Base-by-base conservation (phyloP, 352 stramenopile species). In the Aphanomyces astaci region DNA sequence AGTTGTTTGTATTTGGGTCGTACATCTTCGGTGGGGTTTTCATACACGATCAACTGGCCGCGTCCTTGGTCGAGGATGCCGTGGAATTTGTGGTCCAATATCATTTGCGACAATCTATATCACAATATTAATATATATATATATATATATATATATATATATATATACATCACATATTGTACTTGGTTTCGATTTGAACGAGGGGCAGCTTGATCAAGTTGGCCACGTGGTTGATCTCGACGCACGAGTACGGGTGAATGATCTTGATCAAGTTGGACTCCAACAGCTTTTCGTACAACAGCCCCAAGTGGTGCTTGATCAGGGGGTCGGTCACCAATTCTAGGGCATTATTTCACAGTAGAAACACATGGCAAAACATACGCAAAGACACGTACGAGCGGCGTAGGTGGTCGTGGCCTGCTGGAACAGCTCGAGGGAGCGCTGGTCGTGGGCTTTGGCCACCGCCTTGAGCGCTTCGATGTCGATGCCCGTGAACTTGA, bases 201-300 rank as follows among this genome's bases (percentile, higher is more conserved):
- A 92, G 68, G 19, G 95, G 89, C 69, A 99, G 87, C 64, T 99
- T 96, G 82, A 99, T 99, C 40, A 99, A 76, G 65, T 91, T 87
- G 9, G 97, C 96, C 30, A 99, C 92, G 75, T 99, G 96, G 52
- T 81, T 82, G 57, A 99, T 97, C 76, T 99, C 94, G 31, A 98
- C 92, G 73, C 92, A 98, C 28, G 89, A 98, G 75, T 97, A 98
- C 15, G 96, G 96, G 81, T 99, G 96, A 70, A 99, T 98, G 72
- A 99, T 98, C 73, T 98, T 98, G 77, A 98, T 96, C 59, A 99
- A 78, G 78, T 99, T 99, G 52, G 87, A 97, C 73, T 99, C 97
- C 11, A 99, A 80, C 28, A 99, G 81, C 75, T 98, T 94, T 70
- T 99, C 96, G 76, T 98, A 97, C 22, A 99, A 86, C 71, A 98